These are phyloP conservation scores for Colletotrichum neosansevieriae DNA, from an alignment of 2,329 filamentous ascomycete species.

Conservation along the genomic window DNA sequence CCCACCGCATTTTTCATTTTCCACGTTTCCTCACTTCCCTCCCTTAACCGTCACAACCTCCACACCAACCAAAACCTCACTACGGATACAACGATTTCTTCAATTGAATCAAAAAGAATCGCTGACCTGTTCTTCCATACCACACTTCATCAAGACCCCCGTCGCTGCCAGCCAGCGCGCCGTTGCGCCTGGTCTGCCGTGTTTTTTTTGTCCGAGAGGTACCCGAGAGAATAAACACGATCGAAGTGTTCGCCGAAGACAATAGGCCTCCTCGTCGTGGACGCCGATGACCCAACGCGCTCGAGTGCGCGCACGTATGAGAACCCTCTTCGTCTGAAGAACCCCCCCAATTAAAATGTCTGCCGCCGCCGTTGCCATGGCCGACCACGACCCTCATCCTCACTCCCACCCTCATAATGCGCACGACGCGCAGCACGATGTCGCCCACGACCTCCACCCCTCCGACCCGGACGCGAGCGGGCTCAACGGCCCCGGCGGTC, in stretches of 20 bases:
- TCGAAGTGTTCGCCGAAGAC: not conserved
- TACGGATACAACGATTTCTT: conserved; percentile 42
- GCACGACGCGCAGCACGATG: conserved; percentile 35
- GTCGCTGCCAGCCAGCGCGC: conserved; percentile 24
- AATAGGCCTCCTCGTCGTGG: not conserved
- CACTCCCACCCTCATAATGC: conserved; percentile 26
- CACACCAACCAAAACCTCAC: conserved; percentile 32
- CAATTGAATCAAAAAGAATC: conserved; percentile 38
- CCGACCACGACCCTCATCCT: conserved; percentile 31
- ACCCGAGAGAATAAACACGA: not conserved
- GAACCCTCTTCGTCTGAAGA: not conserved
- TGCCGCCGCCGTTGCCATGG: conserved; percentile 31
- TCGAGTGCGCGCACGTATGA: conserved; percentile 5
- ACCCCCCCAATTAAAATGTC: not conserved
- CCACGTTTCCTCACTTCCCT: conserved; percentile 32
- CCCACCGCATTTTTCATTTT: conserved; percentile 25
- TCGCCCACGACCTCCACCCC: conserved; percentile 35
- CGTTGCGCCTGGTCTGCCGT: conserved; percentile 13
- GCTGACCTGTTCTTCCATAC: not conserved
- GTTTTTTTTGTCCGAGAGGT: not conserved
- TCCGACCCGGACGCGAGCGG: conserved; percentile 29
- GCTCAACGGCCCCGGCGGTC: conserved; percentile 16
- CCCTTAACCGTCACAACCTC: conserved; percentile 39
- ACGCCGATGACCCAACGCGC: not conserved
- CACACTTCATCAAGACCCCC: conserved; percentile 13